These are phyloP conservation scores for Phlyctochytrium arcticum DNA, from an alignment of 192 early-diverging fungal genomes.

Conservation along the genomic window DNA sequence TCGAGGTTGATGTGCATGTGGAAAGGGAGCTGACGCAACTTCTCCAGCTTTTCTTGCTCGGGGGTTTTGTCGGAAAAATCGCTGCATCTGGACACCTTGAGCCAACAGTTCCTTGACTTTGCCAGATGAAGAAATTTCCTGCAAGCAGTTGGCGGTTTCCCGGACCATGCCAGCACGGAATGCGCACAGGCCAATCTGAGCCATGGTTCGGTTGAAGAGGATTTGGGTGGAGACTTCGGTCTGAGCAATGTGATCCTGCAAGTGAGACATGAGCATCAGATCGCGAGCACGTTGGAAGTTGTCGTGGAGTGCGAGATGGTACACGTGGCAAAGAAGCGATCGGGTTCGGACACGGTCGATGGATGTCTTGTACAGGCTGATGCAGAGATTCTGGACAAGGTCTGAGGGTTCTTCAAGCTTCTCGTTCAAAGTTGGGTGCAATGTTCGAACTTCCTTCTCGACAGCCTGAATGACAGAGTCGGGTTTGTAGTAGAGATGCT, in stretches of 20 bases:
- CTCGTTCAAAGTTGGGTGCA: constrained; percentile 41
- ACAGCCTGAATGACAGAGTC: constrained; percentile 79
- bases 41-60: constrained; percentile 89
- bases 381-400: constrained; percentile 79
- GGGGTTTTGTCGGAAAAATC: constrained; percentile 76
- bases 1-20: constrained; percentile 99
- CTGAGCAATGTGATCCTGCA: constrained; percentile 88
- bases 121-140: constrained; percentile 83
- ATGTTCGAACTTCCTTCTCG: constrained; percentile 52
- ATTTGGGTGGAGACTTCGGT: constrained; percentile 91
- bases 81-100: constrained; percentile 73
- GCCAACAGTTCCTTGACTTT: constrained; percentile 90
- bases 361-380: constrained; percentile 82
- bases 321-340: constrained; percentile 96
- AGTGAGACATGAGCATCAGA: constrained; percentile 96
- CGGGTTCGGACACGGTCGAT: constrained; percentile 82
- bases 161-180: constrained; percentile 92
- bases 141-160: constrained; percentile 80
- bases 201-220: constrained; percentile 93
- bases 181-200: constrained; percentile 93
- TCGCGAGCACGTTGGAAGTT: constrained; percentile 90
- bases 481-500: constrained; percentile 98
- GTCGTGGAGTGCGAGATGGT: constrained; percentile 96
- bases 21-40: constrained; percentile 96
- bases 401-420: constrained; percentile 41